Evolutionary conservation across 345 rosid genomes (phyloP).

Genomic region (Arabidopsis arenosa): DNA sequence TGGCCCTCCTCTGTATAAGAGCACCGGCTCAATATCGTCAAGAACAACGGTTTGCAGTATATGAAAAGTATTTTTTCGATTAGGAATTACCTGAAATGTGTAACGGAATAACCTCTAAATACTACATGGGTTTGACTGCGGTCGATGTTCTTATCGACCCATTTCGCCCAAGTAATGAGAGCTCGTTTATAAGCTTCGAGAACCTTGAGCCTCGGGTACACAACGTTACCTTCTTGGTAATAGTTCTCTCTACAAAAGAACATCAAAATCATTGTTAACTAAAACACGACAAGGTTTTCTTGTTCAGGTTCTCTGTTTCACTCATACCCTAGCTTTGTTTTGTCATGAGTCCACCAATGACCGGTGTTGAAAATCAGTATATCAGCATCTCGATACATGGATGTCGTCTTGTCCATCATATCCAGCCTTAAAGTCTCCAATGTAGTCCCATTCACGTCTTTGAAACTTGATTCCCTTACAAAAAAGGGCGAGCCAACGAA

Average conservation of each 20-base stretch:
- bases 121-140: slow-evolving; percentile 58
- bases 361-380: slow-evolving; percentile 85
- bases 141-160: slow-evolving; percentile 76
- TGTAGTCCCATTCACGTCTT: slow-evolving; percentile 54
- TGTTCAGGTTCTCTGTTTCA: slow-evolving; percentile 6
- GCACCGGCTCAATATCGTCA: neutral
- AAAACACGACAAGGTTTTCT: neutral
- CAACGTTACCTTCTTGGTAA: slow-evolving; percentile 83
- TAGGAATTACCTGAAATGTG: slow-evolving; percentile 71
- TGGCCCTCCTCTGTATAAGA: slow-evolving; percentile 67
- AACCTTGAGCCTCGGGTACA: slow-evolving; percentile 77
- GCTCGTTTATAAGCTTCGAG: slow-evolving; percentile 82
- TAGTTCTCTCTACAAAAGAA: slow-evolving; percentile 64
- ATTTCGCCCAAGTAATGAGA: slow-evolving; percentile 82
- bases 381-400: slow-evolving; percentile 79
- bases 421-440: slow-evolving; percentile 84
- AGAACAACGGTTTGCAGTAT: neutral
- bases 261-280: slow-evolving; percentile 17
- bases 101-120: slow-evolving; percentile 83
- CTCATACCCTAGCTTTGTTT: slow-evolving; percentile 80
- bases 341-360: slow-evolving; percentile 99
- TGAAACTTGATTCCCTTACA: slow-evolving; percentile 74
- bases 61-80: neutral
- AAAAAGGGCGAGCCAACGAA: slow-evolving; percentile 84
- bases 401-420: slow-evolving; percentile 73